Evolutionary conservation across 257 asterid genomes (phyloP), one percentile per base, ranked within the genome.

Genomic region (Scutellaria baicalensis): DNA sequence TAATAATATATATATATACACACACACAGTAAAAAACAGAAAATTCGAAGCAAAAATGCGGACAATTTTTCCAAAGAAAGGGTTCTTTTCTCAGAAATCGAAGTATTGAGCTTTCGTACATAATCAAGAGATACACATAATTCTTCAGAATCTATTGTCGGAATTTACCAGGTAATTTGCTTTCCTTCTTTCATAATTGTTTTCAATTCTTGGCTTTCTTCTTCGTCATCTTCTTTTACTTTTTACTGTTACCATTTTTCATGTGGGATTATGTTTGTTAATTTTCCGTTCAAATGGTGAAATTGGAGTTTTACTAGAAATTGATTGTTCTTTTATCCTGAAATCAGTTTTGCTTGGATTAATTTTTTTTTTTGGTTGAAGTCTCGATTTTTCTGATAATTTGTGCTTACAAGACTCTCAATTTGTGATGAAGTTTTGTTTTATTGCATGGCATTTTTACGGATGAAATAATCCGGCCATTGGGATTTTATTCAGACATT

Each of bases 91-190:
- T 55, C 31, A 3, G 18, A 44, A 56, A 61, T 21, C 31, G 48
- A 58, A 20, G 73, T 27, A 11, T 49, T 38, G 48, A 57, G 21
- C 38, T 44, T 45, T 60, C 62, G 14, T 14, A 14, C 43, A 44
- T 44, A 55, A 55, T 65, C 67, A 56, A 56, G 9, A 57, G 16
- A 9, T 39, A 31, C n/a, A 21, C 60, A 43, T 68, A 64, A 61
- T 54, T 61, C 47, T 55, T 45, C 40, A 69, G 71, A 69, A 61
- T 75, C 75, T 62, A 33, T 33, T 61, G 49, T 9, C 75, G 61
- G 79, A 69, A 42, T 75, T 56, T 14, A 44, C 72, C 45, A 54
- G 80, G 80, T 69, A 36, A 40, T 40, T 14, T 6, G 17, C 67
- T 52, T 55, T 64, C 55, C 36, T 12, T 63, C 50, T 38, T 49